Percentiles rank a stretch among this genome's conserved stretches.
These are phyloP conservation scores for Quercus phellos DNA, from an alignment of 331 rosid species.

Conservation along the genomic window DNA sequence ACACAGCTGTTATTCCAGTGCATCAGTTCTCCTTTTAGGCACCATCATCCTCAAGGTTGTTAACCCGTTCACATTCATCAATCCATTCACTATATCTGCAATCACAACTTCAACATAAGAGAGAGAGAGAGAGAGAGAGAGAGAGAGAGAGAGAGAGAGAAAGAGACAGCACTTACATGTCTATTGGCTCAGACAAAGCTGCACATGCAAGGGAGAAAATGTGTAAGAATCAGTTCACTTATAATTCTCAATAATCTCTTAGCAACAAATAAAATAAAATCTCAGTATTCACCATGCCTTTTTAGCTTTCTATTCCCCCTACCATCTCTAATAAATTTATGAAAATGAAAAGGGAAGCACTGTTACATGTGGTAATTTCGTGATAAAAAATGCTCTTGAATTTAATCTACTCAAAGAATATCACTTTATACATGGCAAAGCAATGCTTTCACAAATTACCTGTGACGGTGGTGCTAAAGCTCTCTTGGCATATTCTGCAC, in stretches of 20 bases:
- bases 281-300: background rate
- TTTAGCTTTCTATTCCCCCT: background rate
- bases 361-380: too few relatives aligned
- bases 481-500: slow-evolving; percentile 83
- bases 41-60: slow-evolving; percentile 69
- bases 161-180: slow-evolving; percentile 56
- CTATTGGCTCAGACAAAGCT: slow-evolving; percentile 74
- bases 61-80: slow-evolving; percentile 89
- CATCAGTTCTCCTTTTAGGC: slow-evolving; percentile 28
- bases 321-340: background rate
- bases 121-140: background rate
- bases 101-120: slow-evolving; percentile 6
- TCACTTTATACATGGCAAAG: background rate
- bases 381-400: background rate
- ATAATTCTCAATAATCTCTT: background rate
- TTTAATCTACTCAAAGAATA: background rate
- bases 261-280: too few relatives aligned
- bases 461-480: slow-evolving; percentile 74
- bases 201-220: slow-evolving; percentile 1
- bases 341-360: background rate
- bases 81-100: slow-evolving; percentile 95
- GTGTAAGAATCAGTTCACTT: background rate
- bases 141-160: background rate
- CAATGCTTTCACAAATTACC: slow-evolving; percentile 36
- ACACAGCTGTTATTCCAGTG: background rate